Evolutionary conservation across 1,139 yeast genomes (phyloP).

Genomic region (Candida frijolesensis): DNA sequence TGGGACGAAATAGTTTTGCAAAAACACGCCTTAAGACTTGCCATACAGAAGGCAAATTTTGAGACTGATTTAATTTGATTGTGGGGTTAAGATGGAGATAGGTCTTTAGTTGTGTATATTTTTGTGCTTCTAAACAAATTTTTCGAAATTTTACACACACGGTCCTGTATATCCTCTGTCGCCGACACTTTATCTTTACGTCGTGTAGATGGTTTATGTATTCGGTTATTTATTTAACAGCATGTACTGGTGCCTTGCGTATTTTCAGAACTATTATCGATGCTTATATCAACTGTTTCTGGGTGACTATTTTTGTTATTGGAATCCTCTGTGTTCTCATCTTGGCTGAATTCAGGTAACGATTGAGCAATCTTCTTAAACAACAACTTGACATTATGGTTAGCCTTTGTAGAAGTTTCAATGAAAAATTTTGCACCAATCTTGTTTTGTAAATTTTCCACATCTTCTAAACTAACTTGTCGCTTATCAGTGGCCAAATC

Average conservation of each 20-base stretch:
- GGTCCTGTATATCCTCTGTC: not conserved
- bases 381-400: conserved; percentile 85
- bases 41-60: conserved; percentile 5
- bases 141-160: not conserved
- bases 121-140: not conserved
- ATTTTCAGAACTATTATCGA: conserved; percentile 26
- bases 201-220: not conserved
- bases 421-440: conserved; percentile 78
- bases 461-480: conserved; percentile 79
- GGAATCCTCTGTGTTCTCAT: conserved; percentile 34
- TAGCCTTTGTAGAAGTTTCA: conserved; percentile 95
- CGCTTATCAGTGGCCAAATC: conserved; percentile 72
- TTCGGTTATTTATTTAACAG: not conserved
- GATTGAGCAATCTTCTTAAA: conserved; percentile 91
- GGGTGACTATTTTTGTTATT: conserved; percentile 23
- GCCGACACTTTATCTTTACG: not conserved
- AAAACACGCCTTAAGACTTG: not conserved
- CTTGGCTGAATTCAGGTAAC: conserved; percentile 72
- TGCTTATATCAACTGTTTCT: conserved; percentile 48
- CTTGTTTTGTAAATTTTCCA: conserved; percentile 57
- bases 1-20: not conserved
- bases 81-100: no score
- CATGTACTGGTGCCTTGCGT: conserved; percentile 9
- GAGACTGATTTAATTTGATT: conserved; percentile 8
- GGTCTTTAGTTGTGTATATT: not conserved